Conservation (phyloP, 768 basidiomycete genomes). For the Termitomyces sp. region DNA sequence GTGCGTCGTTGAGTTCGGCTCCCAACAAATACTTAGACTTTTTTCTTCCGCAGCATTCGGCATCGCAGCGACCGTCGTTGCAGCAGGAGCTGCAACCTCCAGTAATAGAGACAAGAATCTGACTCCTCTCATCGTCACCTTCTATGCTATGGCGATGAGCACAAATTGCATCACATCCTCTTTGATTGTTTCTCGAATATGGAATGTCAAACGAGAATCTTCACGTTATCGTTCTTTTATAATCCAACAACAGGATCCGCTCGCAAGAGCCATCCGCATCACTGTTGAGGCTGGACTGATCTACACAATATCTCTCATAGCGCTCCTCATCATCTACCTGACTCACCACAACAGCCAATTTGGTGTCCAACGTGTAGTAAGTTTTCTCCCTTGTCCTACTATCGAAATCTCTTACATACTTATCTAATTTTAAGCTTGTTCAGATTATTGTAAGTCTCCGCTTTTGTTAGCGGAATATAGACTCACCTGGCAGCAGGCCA, state of each 20-base stretch:
- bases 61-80: constrained; percentile 8
- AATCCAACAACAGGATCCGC: constrained; percentile 7
- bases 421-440: constrained; percentile 4
- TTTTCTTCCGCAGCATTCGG: constrained; percentile 6
- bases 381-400: neutral
- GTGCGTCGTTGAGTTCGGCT: neutral
- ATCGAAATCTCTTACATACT: neutral
- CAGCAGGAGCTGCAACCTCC: neutral
- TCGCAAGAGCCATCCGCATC: constrained; percentile 16
- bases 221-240: constrained; percentile 10
- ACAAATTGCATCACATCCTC: constrained; percentile 15
- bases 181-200: constrained; percentile 18
- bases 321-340: constrained; percentile 13
- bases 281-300: constrained; percentile 19
- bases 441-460: constrained; percentile 12
- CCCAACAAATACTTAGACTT: neutral
- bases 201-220: constrained; percentile 13
- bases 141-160: constrained; percentile 14
- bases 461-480: neutral
- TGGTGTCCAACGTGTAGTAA: constrained; percentile 16
- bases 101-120: neutral
- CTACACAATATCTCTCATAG: constrained; percentile 16
- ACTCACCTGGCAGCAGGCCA: constrained; percentile 1
- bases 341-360: constrained; percentile 11
- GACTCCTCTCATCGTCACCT: constrained; percentile 9